phyloP scores from a whole-genome alignment of 176 grass and related monocot genomes.

The Carex littledalei region DNA sequence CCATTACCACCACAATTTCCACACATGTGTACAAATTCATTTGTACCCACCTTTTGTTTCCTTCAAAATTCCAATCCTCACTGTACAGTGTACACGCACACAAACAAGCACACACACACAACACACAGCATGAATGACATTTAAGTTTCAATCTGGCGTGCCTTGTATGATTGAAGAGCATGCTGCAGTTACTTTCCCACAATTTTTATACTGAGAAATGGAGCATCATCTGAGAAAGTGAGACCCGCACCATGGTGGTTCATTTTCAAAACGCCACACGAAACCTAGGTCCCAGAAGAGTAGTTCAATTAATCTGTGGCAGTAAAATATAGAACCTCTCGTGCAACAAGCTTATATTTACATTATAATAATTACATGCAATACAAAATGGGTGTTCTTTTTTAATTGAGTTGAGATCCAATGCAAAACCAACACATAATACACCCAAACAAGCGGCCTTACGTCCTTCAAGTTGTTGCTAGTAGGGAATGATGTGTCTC shows the following conservation, averaged over 20 bases:
- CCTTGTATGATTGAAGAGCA: not conserved
- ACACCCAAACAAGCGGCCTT: constrained; percentile 14
- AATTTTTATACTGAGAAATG: not conserved
- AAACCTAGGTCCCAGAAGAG: not conserved
- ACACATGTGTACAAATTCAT: not conserved
- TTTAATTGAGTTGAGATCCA: not conserved
- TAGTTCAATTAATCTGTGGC: not conserved
- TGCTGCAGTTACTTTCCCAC: not conserved
- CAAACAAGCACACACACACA: not conserved
- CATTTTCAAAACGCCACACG: not conserved
- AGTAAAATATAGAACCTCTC: not conserved
- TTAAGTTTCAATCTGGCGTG: not conserved
- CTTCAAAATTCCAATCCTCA: not conserved
- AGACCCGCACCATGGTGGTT: not conserved
- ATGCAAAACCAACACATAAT: constrained; percentile 4
- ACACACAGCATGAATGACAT: not conserved
- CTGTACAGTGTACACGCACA: not conserved
- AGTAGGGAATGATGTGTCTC: not conserved
- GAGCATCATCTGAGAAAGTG: not conserved
- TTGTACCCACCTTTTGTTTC: not conserved
- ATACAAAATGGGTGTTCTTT: not conserved
- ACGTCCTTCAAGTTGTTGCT: not conserved
- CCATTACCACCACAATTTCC: constrained; percentile 11
- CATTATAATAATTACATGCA: not conserved
- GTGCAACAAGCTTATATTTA: not conserved